Base-by-base conservation (phyloP, 2,329 filamentous ascomycete genomes). In the Xylaria sp. region DNA sequence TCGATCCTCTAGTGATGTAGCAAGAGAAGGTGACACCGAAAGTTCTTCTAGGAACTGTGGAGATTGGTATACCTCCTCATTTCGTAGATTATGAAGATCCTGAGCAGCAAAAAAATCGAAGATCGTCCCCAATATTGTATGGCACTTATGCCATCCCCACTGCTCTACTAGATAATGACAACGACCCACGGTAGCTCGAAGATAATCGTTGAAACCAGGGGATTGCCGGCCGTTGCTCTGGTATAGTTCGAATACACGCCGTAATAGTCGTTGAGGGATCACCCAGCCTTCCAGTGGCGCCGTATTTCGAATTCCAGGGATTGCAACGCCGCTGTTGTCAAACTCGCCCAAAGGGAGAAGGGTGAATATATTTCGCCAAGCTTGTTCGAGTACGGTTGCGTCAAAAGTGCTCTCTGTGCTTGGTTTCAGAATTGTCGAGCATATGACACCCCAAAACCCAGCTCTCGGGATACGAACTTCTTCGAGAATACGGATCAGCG, bases 21-120 rank as follows among this genome's bases (percentile, higher is more conserved):
- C 78, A 5, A 91, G 78, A 0, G 80, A 84, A 1, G 86, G 84
- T 1, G 74, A 76, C 8, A 72, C 73, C 30, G 78, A 81, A 1
- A 92, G 83, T 19, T 87, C 80, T 56, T 90, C 87, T 0, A 92
- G 79, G 61, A 92, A 92, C 2, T 78, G 80, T 0, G 89, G 88
- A 3, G 89, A 91, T 63, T 82, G 82, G 72, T 86, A 86, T 1
- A 85, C 86, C 74, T 90, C 87, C 75, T 92, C 90, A 67, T 91
- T 90, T 45, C 88, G 85, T 50, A 92, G 76, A 76, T 92, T 87
- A 2, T 85, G 84, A 11, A 92, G 82, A 54, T 86, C 84, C 69
- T 89, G 87, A 1, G 85, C 85, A 9, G 88, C 89, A 72, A 91
- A 92, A 74, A 91, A 91, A 77, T 92, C 89, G 69, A 91, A 92